Percentiles rank a stretch among this genome's conserved stretches.
These are phyloP conservation scores for Raphanus hybrid DNA, from an alignment of 441 rosid species.

Conservation along the genomic window DNA sequence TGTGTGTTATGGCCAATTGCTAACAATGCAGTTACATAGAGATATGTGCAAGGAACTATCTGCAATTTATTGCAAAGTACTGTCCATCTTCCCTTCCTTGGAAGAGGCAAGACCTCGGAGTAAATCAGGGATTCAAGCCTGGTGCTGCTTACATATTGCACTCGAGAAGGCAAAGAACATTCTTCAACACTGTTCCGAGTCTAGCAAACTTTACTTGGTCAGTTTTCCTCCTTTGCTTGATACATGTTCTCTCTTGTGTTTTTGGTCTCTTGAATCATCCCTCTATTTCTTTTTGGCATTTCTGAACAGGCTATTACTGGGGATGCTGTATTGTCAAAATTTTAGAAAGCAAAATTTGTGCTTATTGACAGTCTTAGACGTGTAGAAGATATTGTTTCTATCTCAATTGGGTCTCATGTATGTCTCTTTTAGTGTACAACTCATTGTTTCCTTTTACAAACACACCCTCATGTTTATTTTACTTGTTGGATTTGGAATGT, in stretches of 20 bases:
- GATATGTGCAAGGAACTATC: constrained; percentile 86
- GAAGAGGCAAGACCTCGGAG: constrained; percentile 97
- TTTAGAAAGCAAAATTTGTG: constrained; percentile 76
- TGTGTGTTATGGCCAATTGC: neutral
- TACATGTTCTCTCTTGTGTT: too few relatives aligned
- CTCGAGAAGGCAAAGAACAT: constrained; percentile 86
- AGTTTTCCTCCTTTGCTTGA: constrained; percentile 15
- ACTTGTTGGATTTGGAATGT: neutral
- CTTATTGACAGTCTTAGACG: constrained; percentile 85
- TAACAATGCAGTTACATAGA: constrained; percentile 78
- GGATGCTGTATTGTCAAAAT: constrained; percentile 83
- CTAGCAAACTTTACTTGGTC: constrained; percentile 96
- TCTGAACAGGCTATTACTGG: constrained; percentile 89
- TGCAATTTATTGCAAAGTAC: constrained; percentile 67
- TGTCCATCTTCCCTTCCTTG: constrained; percentile 79
- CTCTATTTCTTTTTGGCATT: neutral
- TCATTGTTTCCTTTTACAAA: neutral
- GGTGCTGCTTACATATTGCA: constrained; percentile 91
- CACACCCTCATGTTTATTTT: neutral
- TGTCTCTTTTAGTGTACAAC: neutral
- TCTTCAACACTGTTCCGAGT: constrained; percentile 93
- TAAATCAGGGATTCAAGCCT: constrained; percentile 93
- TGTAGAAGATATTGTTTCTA: constrained; percentile 95
- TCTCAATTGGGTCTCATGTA: constrained; percentile 92
- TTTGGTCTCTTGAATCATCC: neutral